Evolutionary conservation across 768 basidiomycete species (phyloP), one percentile per base, ranked within the genome.

Genomic region (Termitomyces sp.): DNA sequence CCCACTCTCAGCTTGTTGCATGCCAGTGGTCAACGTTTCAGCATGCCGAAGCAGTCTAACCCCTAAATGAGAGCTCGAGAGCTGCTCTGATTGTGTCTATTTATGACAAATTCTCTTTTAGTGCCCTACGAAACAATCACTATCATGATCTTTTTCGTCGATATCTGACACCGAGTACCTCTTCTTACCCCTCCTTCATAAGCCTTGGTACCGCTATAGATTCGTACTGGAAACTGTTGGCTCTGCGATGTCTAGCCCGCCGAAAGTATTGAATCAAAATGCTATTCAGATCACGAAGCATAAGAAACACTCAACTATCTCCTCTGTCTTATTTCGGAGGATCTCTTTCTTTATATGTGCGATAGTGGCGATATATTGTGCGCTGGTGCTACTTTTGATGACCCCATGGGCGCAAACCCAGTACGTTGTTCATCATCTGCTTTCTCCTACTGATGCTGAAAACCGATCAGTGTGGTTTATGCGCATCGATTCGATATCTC

Each of bases 381-480:
- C 64, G 3, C 61, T 62, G 0, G 69, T 75, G 9, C 31, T 70
- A 5, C 60, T 74, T 38, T 66, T 72, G 8, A 68, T 76, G 73
- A 70, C 70, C 26, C 74, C 74, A 1, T 59, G 73, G 55, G 67
- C 72, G 5, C 75, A 76, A 58, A 74, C 73, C 14, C 68, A 71
- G 75, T 75, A 55, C 53, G 71, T 58, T 7, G 4, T 9, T 5
- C 31, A 35, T 15, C 1, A 14, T 15, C 2, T 15, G 12, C 14
- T 3, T 15, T 23, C n/a, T 15, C 21, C 5, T n/a, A 48, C 17
- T 48, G 47, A 50, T 15, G 33, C 35, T 23, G 33, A 35, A 1
- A 8, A 23, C 14, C 21, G 11, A 49, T 35, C 45, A 76, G 74
- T 26, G 69, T 71, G 15, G 58, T 75, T 10, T 77, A 74, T 49